phyloP scores from a whole-genome alignment of 257 asterid genomes.

The Plantago major region DNA sequence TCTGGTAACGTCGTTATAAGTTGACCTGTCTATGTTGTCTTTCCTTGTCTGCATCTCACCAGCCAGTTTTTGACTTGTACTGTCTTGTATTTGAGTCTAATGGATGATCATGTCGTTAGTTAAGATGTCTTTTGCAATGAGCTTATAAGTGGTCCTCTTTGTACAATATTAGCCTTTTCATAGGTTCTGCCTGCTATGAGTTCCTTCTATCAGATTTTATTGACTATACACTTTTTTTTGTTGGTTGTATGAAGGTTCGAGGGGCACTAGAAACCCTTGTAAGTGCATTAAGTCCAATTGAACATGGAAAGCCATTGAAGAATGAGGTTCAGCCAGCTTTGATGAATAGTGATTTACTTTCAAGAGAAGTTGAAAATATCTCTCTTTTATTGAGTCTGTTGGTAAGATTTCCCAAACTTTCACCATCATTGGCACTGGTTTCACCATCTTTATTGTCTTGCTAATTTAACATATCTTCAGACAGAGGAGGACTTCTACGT shows the following conservation, averaged over 20 bases:
- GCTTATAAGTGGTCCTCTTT: no score
- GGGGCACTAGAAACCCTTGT: conserved; percentile 86
- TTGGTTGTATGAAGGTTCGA: conserved; percentile 59
- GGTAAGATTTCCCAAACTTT: conserved; percentile 43
- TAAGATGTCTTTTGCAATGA: no score
- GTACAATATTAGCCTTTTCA: conserved; percentile 11
- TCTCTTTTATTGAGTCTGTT: conserved; percentile 85
- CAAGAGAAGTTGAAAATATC: conserved; percentile 79
- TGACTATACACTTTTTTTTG: conserved; percentile 15
- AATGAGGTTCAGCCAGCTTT: conserved; percentile 84
- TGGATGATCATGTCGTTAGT: no score
- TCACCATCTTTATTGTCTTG: conserved; percentile 17
- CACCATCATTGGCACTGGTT: conserved; percentile 12
- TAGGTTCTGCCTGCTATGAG: conserved; percentile 11
- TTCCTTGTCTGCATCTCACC: no score
- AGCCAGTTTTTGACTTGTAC: no score
- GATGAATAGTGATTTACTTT: conserved; percentile 81
- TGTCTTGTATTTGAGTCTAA: no score
- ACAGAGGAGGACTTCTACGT: conserved; percentile 95
- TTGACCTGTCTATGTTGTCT: no score
- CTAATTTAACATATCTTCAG: conserved; percentile 46
- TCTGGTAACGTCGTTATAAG: no score
- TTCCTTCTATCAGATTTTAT: conserved; percentile 15
- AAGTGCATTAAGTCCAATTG: conserved; percentile 71
- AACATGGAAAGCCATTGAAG: conserved; percentile 49